Conservation (phyloP, 2,329 filamentous ascomycete genomes). For the Xenoacremonium recifei region DNA sequence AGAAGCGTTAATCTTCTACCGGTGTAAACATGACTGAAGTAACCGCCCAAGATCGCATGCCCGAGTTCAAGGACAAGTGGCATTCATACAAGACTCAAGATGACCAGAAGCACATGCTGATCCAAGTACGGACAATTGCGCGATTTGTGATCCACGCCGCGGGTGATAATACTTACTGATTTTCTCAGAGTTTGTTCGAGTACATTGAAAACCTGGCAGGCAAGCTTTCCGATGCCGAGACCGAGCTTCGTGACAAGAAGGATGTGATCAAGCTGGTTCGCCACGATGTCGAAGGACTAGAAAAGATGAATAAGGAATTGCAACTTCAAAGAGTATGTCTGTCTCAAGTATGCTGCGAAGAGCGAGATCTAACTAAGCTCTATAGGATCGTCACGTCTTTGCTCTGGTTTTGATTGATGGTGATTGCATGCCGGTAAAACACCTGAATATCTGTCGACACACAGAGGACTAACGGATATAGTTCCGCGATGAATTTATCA, state of each 20-base stretch:
- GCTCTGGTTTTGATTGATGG: constrained; percentile 37
- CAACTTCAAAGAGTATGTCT: background rate
- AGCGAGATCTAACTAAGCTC: background rate
- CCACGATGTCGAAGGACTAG: background rate
- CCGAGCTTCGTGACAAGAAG: background rate
- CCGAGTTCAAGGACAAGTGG: too few relatives aligned
- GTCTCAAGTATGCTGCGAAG: background rate
- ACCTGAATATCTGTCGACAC: background rate
- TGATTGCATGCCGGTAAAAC: constrained; percentile 38
- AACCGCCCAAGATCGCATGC: too few relatives aligned
- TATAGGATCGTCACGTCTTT: constrained; percentile 24
- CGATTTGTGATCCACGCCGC: background rate
- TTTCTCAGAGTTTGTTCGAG: background rate
- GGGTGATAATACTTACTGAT: background rate
- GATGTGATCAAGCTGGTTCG: background rate
- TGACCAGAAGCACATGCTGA: background rate
- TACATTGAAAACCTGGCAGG: background rate
- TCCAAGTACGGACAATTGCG: background rate
- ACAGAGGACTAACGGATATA: constrained; percentile 9
- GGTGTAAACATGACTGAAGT: too few relatives aligned
- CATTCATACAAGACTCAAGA: background rate
- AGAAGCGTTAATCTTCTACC: too few relatives aligned
- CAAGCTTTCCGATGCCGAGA: background rate
- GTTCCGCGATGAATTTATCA: constrained; percentile 33
- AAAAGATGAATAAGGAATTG: background rate